phyloP scores from a whole-genome alignment of 2,329 filamentous ascomycete genomes.

The Pleurostoma richardsiae region DNA sequence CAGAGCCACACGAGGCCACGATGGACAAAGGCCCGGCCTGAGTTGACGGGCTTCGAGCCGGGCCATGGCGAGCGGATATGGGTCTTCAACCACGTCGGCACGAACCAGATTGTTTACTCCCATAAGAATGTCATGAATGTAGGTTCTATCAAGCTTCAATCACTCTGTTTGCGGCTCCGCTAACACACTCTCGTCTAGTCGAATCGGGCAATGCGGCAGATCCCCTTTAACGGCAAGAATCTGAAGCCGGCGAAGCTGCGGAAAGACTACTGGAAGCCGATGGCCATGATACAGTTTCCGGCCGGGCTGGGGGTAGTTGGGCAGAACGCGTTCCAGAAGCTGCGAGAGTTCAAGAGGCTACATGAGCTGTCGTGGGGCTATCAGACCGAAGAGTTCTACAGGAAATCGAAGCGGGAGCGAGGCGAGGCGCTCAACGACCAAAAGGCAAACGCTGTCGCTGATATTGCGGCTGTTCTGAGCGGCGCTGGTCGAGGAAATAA shows the following conservation, averaged over 20 bases:
- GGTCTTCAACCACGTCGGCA: slow-evolving; percentile 45
- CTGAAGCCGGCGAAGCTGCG: slow-evolving; percentile 56
- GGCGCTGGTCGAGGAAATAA: slow-evolving; percentile 47
- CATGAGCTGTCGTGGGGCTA: slow-evolving; percentile 58
- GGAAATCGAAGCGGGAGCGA: slow-evolving; percentile 34
- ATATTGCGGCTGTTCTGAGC: slow-evolving; percentile 54
- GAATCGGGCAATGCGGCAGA: slow-evolving; percentile 20
- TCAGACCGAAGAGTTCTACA: slow-evolving; percentile 33
- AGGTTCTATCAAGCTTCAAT: slow-evolving; percentile 11
- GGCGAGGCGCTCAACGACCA: slow-evolving; percentile 53
- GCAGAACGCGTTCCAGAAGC: slow-evolving; percentile 54
- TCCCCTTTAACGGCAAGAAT: slow-evolving; percentile 66
- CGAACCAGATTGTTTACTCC: slow-evolving; percentile 49
- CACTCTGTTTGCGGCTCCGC: too few species aligned
- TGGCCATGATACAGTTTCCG: slow-evolving; percentile 56
- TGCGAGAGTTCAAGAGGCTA: slow-evolving; percentile 58
- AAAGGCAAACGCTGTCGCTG: slow-evolving; percentile 56
- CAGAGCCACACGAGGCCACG: slow-evolving; percentile 16
- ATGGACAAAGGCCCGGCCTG: slow-evolving; percentile 13
- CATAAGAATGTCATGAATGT: slow-evolving; percentile 41
- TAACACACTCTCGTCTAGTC: slow-evolving; percentile 8
- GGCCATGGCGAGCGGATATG: slow-evolving; percentile 54
- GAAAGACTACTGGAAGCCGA: slow-evolving; percentile 62
- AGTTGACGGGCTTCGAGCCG: slow-evolving; percentile 19
- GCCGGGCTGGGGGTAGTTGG: slow-evolving; percentile 46